Base-by-base conservation (phyloP, 345 rosid species). In the Eucalyptus cloeziana region DNA sequence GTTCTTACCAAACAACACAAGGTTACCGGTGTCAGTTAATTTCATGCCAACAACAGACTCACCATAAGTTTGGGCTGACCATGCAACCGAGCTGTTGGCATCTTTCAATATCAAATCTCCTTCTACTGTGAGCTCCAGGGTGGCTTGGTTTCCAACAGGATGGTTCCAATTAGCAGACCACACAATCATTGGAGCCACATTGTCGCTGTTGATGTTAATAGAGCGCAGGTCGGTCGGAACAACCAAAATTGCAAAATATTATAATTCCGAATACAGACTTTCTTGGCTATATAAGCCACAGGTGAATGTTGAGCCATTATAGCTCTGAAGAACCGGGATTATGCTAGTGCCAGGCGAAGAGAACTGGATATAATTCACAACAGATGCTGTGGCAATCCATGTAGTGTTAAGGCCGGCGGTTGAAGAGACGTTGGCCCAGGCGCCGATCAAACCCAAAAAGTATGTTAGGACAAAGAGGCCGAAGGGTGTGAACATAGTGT, bases 111-210 rank as follows among this genome's bases (percentile, higher is more conserved):
- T 79, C 58, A 91, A 76, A 49, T 56, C 80, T 80, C 92, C 91
- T 24, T 45, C 7, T 8, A 8, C 80, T 8, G 90, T 71, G 43
- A 89, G 87, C 64, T 87, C 56, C n/a, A 92, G 71, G 11, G 89
- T 86, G 4, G 90, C 79, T 33, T 87, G 87, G 47, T 19, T 44
- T 25, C 71, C 12, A 47, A 91, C 91, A 13, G 90, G 89, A 21
- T 51, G 22, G 60, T 86, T 85, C 24, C 89, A 47, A 22, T 93
- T 93, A 16, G 93, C 92, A 37, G 90, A 88, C 93, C 94, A 90
- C 45, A 89, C 93, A 33, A 90, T 40, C 60, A 5, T 7, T 31
- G 56, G 62, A 49, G 16, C 31, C 51, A n/a, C 24, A 5, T 11
- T 8, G 49, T 24, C 4, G 11, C 43, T 16, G 80, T 1, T 31